Conservation (phyloP, 73 alveolate genomes). For the Paramecium sexaurelia region DNA sequence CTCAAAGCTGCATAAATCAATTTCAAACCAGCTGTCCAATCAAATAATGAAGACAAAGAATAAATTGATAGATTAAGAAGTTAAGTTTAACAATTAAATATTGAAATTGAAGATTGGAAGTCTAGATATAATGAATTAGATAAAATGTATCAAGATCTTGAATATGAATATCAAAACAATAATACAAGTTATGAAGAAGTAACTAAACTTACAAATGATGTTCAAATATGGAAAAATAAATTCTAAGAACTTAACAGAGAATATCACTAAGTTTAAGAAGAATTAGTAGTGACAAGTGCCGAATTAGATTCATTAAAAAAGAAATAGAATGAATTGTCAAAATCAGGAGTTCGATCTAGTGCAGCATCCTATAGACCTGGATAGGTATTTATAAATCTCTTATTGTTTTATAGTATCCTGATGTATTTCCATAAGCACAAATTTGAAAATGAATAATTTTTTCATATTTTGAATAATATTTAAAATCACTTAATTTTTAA, state of each 20-base stretch:
- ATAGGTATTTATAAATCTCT: neutral
- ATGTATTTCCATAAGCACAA: neutral
- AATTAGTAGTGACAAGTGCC: neutral
- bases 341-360: constrained; percentile 23
- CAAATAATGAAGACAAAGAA: neutral
- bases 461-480: neutral
- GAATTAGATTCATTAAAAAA: constrained; percentile 13
- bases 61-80: neutral
- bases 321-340: neutral
- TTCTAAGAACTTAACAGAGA: constrained; percentile 25
- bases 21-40: neutral
- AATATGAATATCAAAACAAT: neutral
- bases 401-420: neutral
- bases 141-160: constrained; percentile 7
- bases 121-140: constrained; percentile 20
- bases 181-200: neutral
- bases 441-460: neutral
- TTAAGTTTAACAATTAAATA: neutral
- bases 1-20: neutral
- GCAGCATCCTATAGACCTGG: neutral
- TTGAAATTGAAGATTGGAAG: constrained; percentile 49
- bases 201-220: constrained; percentile 38
- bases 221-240: neutral
- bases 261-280: constrained; percentile 23
- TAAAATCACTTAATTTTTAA: neutral